Evolutionary conservation across 2,329 filamentous ascomycete genomes (phyloP).

Genomic region (Davidsoniella virescens): DNA sequence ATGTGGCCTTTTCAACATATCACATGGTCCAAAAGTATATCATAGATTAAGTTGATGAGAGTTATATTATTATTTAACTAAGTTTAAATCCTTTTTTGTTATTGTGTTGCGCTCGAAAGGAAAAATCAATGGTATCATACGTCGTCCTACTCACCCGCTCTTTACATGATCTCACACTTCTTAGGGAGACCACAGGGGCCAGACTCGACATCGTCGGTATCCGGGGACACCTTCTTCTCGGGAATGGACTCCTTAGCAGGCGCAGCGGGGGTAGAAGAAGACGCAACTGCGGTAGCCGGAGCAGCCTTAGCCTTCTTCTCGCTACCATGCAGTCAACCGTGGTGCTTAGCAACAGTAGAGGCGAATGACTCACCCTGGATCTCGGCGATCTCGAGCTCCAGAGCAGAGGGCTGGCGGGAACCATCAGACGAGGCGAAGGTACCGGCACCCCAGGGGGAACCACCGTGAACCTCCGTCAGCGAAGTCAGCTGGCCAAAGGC

Average conservation of each 20-base stretch:
- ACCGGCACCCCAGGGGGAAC: conserved; percentile 82
- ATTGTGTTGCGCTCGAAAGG: neutral
- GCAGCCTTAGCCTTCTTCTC: conserved; percentile 18
- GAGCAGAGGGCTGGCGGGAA: conserved; percentile 58
- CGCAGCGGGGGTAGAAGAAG: neutral
- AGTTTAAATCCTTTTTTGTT: neutral
- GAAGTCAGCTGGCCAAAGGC: conserved; percentile 55
- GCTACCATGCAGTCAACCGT: conserved; percentile 63
- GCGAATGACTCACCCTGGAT: conserved; percentile 80
- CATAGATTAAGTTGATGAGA: too few relatives aligned
- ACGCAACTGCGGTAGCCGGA: conserved; percentile 13
- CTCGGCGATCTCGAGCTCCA: conserved; percentile 65
- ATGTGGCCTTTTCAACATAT: too few relatives aligned
- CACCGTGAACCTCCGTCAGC: conserved; percentile 67
- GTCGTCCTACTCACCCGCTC: neutral
- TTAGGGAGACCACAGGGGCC: conserved; percentile 61
- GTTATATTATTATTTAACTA: conserved; percentile 5
- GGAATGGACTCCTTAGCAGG: conserved; percentile 14
- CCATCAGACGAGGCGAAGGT: conserved; percentile 71
- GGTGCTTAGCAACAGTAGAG: conserved; percentile 52
- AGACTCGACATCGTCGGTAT: conserved; percentile 34
- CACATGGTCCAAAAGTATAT: too few relatives aligned
- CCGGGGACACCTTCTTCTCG: conserved; percentile 15
- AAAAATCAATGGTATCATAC: conserved; percentile 11
- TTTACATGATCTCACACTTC: conserved; percentile 12